Conservation (phyloP, 768 basidiomycete genomes). For the Podaxis sp. region DNA sequence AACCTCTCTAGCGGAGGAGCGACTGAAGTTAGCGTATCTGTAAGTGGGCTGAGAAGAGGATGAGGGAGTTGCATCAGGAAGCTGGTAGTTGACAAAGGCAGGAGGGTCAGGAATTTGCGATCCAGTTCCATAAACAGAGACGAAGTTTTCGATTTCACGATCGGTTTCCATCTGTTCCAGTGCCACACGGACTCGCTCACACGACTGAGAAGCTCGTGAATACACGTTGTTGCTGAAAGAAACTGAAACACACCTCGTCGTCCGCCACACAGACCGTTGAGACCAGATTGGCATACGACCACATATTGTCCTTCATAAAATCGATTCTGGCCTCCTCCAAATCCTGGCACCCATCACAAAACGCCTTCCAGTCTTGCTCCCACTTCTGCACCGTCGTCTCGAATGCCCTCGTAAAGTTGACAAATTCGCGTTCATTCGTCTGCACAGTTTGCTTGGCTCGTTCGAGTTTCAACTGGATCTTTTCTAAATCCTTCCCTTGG, state of each 20-base stretch:
- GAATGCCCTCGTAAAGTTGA: constrained; percentile 77
- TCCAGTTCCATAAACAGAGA: constrained; percentile 86
- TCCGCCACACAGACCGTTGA: constrained; percentile 94
- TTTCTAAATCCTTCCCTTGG: constrained; percentile 93
- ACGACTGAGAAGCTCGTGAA: constrained; percentile 53
- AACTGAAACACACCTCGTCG: constrained; percentile 67
- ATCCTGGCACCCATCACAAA: constrained; percentile 95
- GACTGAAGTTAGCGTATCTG: constrained; percentile 51
- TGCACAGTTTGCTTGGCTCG: constrained; percentile 89
- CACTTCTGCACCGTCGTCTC: constrained; percentile 79
- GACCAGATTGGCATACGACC: constrained; percentile 95
- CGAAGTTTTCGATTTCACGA: constrained; percentile 86
- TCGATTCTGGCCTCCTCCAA: constrained; percentile 93
- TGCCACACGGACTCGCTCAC: constrained; percentile 81
- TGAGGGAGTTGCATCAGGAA: constrained; percentile 58
- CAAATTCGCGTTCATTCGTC: constrained; percentile 88
- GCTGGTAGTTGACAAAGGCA: constrained; percentile 77
- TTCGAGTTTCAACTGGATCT: constrained; percentile 82
- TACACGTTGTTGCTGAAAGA: neutral
- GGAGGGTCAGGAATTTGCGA: constrained; percentile 85
- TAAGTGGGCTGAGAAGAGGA: constrained; percentile 52
- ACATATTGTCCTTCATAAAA: constrained; percentile 92
- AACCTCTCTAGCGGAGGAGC: constrained; percentile 37
- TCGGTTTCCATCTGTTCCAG: constrained; percentile 88
- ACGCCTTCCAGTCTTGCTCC: constrained; percentile 92